Percentiles rank a stretch among this genome's conserved stretches.
These are phyloP conservation scores for Canavalia gladiata DNA, from an alignment of 306 rosid genomes.

Conservation along the genomic window DNA sequence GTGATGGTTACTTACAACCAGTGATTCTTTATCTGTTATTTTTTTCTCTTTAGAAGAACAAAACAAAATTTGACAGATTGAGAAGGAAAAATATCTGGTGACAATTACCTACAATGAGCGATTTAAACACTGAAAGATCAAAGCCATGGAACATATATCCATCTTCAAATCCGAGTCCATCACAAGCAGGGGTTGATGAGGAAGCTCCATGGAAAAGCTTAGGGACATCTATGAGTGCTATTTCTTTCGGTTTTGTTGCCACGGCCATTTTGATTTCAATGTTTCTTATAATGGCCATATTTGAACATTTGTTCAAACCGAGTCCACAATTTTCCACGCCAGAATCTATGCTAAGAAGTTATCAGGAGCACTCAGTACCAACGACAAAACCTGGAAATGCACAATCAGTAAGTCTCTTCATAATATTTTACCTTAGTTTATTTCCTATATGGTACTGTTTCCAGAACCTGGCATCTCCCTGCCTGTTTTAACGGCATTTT, in stretches of 20 bases:
- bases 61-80: conserved; percentile 14
- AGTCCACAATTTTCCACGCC: conserved; percentile 69
- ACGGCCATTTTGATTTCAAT: conserved; percentile 92
- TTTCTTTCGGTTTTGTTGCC: conserved; percentile 93
- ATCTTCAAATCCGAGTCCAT: conserved; percentile 62
- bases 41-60: conserved; percentile 16
- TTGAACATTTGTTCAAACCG: conserved; percentile 89
- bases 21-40: conserved; percentile 30
- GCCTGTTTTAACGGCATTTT: neutral
- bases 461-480: neutral
- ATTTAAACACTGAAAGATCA: conserved; percentile 63
- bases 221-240: conserved; percentile 92
- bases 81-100: neutral
- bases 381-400: conserved; percentile 60
- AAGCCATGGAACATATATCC: conserved; percentile 77
- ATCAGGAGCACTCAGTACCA: conserved; percentile 54
- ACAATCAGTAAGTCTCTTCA: conserved; percentile 63
- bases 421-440: neutral
- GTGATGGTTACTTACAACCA: conserved; percentile 27
- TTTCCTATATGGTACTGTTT: conserved; percentile 3
- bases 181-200: conserved; percentile 65
- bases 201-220: conserved; percentile 79
- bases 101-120: conserved; percentile 58
- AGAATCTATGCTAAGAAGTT: conserved; percentile 51
- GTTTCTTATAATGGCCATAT: conserved; percentile 95